Percentiles rank a stretch among this genome's conserved stretches.
These are phyloP conservation scores for Coccomyxa sp. DNA, from an alignment of 139 green algal genomes.

Conservation along the genomic window DNA sequence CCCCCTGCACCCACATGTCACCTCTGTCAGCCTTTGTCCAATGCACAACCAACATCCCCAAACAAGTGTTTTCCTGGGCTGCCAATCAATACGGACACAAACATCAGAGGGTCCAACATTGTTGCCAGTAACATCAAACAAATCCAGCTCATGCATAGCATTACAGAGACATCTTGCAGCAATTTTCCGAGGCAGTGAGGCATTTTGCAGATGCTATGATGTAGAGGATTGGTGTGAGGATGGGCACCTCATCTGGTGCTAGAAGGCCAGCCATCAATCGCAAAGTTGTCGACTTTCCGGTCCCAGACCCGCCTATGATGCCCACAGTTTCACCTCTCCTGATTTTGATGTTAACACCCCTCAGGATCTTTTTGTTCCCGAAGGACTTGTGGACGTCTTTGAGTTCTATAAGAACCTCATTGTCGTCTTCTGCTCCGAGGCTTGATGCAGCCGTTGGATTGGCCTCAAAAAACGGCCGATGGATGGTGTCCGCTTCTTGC, in stretches of 20 bases:
- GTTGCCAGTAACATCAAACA: not conserved
- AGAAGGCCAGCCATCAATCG: conserved; percentile 91
- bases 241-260: conserved; percentile 70
- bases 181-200: not conserved
- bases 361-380: conserved; percentile 87
- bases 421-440: not conserved
- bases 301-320: conserved; percentile 96
- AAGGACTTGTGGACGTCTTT: conserved; percentile 94
- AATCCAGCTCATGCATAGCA: not conserved
- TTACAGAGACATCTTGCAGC: not conserved
- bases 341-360: conserved; percentile 89
- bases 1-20: conserved; percentile 40
- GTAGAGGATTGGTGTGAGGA: not conserved
- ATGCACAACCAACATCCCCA: not conserved
- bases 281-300: conserved; percentile 96
- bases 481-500: not conserved
- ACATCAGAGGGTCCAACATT: not conserved
- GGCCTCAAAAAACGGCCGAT: not conserved
- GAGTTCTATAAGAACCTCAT: conserved; percentile 91
- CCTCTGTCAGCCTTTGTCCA: not conserved
- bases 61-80: not conserved
- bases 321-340: conserved; percentile 92
- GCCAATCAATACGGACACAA: not conserved
- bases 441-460: not conserved
- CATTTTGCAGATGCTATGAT: not conserved